Evolutionary conservation across 306 rosid genomes (phyloP).

Genomic region (Glycine soja): DNA sequence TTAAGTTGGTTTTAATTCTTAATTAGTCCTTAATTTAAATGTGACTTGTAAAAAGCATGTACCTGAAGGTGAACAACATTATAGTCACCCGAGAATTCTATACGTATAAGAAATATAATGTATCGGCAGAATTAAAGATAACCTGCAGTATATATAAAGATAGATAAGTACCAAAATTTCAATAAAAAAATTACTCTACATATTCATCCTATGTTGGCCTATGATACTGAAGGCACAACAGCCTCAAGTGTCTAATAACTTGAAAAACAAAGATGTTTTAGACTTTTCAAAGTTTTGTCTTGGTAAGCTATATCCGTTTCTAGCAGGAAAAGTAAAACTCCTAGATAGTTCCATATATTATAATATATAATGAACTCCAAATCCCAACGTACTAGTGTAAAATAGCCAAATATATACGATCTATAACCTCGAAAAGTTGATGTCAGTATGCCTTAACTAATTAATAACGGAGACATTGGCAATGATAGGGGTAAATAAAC

Average conservation of each 20-base stretch:
- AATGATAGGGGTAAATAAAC: constrained; percentile 52
- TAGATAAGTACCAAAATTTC: not conserved
- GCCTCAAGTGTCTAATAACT: constrained; percentile 19
- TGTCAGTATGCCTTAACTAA: constrained; percentile 42
- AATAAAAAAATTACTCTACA: not conserved
- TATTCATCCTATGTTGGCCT: not conserved
- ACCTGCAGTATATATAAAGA: constrained; percentile 19
- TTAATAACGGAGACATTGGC: constrained; percentile 38
- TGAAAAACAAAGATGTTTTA: constrained; percentile 36
- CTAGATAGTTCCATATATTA: not conserved
- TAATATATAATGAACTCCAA: constrained; percentile 40
- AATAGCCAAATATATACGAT: constrained; percentile 38
- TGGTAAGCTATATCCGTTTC: not conserved
- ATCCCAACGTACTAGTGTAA: constrained; percentile 46
- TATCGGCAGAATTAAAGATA: not conserved
- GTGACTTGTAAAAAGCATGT: not conserved
- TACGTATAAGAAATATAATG: not conserved
- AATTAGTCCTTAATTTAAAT: not conserved
- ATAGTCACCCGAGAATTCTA: not conserved
- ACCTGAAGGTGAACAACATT: constrained; percentile 10
- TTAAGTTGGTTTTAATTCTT: not conserved
- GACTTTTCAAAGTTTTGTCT: constrained; percentile 39
- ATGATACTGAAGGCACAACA: constrained; percentile 10
- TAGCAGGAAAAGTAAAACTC: constrained; percentile 14
- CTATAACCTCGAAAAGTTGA: constrained; percentile 44